Base-by-base conservation (phyloP, 306 rosid genomes). In the Sophora flavescens region DNA sequence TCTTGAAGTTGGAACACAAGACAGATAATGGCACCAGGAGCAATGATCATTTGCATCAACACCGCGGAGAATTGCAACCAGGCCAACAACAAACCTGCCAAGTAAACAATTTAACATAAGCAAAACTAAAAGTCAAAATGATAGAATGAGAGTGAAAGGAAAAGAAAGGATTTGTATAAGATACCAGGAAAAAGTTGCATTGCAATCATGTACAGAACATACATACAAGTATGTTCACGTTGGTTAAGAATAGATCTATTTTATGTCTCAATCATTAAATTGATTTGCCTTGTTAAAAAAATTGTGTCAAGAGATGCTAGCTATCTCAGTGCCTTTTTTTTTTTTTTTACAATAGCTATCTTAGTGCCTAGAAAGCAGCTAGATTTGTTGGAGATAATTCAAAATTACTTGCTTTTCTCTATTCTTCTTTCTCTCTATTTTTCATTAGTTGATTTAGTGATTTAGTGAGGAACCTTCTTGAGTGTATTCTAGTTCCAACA, bases 21-120 rank as follows among this genome's bases (percentile, higher is more conserved):
- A 85, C 74, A 92, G 76, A 79, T 92, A 88, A 75, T 89, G 95
- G 79, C 97, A 92, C 97, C 96, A 89, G 62, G 95, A 87, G 74
- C 97, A 92, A 80, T 89, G 84, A 41, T 86, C 84, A 51, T 91
- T 91, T 52, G 90, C 91, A 75, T 92, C 86, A 30, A 87, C 86
- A 22, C 85, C 85, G 6, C 82, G 89, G 48, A 90, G 85, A 58
- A 92, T 87, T 76, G 88, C 36, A 67, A 89, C 83, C 65, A 89
- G 64, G 68, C 96, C 89, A 77, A 70, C 85, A 14, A 88, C 86
- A 12, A 89, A 70, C 77, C 96, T 92, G 87, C 52, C 77, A 75
- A 38, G 41, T 68, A 15, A 32, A 68, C 52, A 60, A 17, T 38
- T 58, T 38, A 28, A 62, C 70, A 59, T 35, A 38, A 44, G 28